Conservation (phyloP, 1,139 yeast species). For the Suhomyces taliae region DNA sequence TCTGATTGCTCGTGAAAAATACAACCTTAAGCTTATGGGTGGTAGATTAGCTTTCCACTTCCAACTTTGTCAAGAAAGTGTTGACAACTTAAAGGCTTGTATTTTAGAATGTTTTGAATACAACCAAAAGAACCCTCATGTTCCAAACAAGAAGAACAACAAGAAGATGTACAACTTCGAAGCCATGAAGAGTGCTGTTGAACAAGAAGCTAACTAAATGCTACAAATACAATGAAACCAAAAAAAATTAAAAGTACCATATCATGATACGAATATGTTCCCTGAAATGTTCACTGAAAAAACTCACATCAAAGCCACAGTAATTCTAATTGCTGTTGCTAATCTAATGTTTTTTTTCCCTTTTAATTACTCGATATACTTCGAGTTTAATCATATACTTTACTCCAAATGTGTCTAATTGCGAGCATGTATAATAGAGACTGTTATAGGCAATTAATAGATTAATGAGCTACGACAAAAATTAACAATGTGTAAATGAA, state of each 20-base stretch:
- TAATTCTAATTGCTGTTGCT: no score
- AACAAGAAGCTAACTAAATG: background rate
- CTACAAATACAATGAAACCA: no score
- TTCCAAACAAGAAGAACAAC: constrained; percentile 22
- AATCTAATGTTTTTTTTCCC: no score
- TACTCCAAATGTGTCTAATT: no score
- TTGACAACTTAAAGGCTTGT: constrained; percentile 64
- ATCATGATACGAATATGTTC: no score
- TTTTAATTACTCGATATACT: no score
- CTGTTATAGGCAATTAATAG: background rate
- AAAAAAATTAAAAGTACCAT: no score
- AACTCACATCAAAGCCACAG: no score
- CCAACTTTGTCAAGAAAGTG: constrained; percentile 66
- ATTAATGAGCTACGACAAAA: background rate
- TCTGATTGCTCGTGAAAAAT: constrained; percentile 55
- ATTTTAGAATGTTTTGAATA: constrained; percentile 57
- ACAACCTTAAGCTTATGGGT: constrained; percentile 66
- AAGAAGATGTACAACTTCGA: constrained; percentile 35
- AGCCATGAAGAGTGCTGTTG: constrained; percentile 17
- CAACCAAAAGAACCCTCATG: constrained; percentile 29
- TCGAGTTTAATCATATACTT: no score
- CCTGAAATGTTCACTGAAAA: no score
- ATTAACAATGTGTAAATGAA: no score
- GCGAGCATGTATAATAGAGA: background rate
- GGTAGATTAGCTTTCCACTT: constrained; percentile 83